Conservation (phyloP, 169 alveolate genomes). For the Plasmodium gaboni region DNA sequence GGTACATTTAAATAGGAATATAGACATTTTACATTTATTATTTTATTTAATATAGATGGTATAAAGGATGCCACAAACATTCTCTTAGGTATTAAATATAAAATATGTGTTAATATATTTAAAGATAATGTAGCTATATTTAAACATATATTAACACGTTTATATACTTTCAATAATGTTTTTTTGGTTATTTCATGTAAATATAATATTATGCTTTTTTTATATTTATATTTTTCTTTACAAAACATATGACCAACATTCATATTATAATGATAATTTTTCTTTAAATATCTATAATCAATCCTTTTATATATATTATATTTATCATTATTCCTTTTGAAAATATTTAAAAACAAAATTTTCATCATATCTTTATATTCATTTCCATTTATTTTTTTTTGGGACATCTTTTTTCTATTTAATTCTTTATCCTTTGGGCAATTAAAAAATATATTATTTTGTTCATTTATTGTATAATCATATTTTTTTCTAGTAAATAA, state of each 20-base stretch:
- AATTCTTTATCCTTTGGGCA: not conserved
- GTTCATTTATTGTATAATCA: not conserved
- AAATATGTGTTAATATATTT: constrained; percentile 62
- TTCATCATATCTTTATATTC: constrained; percentile 61
- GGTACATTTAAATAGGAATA: constrained; percentile 62
- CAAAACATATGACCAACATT: constrained; percentile 3
- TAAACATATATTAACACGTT: constrained; percentile 50
- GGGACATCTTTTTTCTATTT: not conserved
- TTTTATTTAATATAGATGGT: constrained; percentile 68
- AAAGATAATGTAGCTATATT: constrained; percentile 65
- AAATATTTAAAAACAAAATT: constrained; percentile 63
- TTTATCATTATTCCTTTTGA: constrained; percentile 43
- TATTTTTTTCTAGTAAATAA: not conserved
- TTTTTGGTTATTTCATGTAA: constrained; percentile 74
- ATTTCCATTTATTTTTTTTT: constrained; percentile 23
- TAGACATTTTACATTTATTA: constrained; percentile 66
- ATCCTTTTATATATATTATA: constrained; percentile 70
- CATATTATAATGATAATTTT: constrained; percentile 33
- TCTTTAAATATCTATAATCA: constrained; percentile 56
- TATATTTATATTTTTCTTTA: constrained; percentile 50
- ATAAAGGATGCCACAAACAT: constrained; percentile 35
- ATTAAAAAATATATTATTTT: not conserved
- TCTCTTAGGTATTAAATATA: constrained; percentile 54
- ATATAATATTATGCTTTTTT: constrained; percentile 34
- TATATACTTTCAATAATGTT: constrained; percentile 56